phyloP scores from a whole-genome alignment of 164 flowering plant species.

The Dillenia turbinata region DNA sequence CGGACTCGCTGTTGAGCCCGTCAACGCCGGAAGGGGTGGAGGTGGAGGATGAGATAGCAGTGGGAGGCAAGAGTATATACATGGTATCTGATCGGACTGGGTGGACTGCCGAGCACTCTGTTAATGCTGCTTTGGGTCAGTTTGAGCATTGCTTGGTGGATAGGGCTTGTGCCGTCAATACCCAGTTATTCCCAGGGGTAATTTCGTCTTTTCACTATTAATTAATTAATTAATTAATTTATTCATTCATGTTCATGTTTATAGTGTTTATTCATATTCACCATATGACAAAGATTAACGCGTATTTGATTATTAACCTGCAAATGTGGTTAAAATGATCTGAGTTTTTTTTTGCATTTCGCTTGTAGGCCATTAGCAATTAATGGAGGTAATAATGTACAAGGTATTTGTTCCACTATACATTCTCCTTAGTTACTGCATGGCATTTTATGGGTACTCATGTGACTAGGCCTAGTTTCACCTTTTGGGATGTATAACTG shows the following conservation, averaged over 20 bases:
- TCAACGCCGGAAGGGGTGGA: conserved; percentile 5
- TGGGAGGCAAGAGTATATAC: conserved; percentile 57
- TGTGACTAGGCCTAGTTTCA: no score
- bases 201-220: conserved; percentile 3
- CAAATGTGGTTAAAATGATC: no score
- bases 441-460: no score
- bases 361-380: no score
- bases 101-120: conserved; percentile 92
- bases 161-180: conserved; percentile 71
- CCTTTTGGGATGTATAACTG: no score
- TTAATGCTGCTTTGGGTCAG: conserved; percentile 87
- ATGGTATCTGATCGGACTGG: conserved; percentile 95
- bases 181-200: conserved; percentile 91
- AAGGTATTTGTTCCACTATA: no score
- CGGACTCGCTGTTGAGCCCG: background rate
- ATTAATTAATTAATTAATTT: background rate
- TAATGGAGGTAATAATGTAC: no score
- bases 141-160: conserved; percentile 86
- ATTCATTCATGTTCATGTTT: background rate
- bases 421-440: no score
- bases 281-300: no score
- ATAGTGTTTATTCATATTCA: no score
- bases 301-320: no score
- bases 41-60: conserved; percentile 23
- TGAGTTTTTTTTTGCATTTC: no score